Evolutionary conservation across 768 basidiomycete species (phyloP), one percentile per base, ranked within the genome.

Genomic region (Megacollybia marginata): DNA sequence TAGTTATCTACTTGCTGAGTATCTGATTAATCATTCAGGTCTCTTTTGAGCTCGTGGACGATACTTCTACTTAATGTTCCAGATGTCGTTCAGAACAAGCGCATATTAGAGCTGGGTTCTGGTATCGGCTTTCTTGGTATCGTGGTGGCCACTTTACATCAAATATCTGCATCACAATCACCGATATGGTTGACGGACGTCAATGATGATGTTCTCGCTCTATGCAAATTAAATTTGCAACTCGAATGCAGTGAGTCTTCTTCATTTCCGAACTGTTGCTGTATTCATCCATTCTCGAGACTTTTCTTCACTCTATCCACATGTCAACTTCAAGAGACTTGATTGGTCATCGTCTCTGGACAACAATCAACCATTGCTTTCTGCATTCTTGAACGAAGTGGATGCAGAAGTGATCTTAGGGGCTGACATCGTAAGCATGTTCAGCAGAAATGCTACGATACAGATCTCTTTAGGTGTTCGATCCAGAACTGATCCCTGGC

Each of bases 71-170:
- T 35, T 59, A 32, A 52, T 57, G n/a, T 33, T 47, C 31, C 49
- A 70, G 83, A 73, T 8, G 47, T 80, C 10, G 64, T 84, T 1
- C 51, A 53, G 16, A 55, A 62, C 10, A 71, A 72, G 56, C 64
- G 70, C 15, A 70, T 88, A 7, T 73, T 92, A 9, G 89, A 92
- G 60, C 70, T 91, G 1, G 89, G 89, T 10, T 83, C 80, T 6
- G 89, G 89, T 1, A 70, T 73, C 3, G 89, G 89, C n/a, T 83
- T 89, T 56, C 68, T 90, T 13, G 89, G 86, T 4, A 75, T 79
- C 35, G 62, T 88, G 7, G 61, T 79, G 31, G 79, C 79, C 0
- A 70, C 70, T 40, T 61, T 88, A 13, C 88, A 91, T 57, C 61
- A 68, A 47, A 48, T 61, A 8, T 20, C 52, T 19, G 48, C 51